Percentiles rank a stretch among this genome's conserved stretches.
Conservation (phyloP, 2,329 filamentous ascomycete genomes). For the Zymoseptoria crescenta region DNA sequence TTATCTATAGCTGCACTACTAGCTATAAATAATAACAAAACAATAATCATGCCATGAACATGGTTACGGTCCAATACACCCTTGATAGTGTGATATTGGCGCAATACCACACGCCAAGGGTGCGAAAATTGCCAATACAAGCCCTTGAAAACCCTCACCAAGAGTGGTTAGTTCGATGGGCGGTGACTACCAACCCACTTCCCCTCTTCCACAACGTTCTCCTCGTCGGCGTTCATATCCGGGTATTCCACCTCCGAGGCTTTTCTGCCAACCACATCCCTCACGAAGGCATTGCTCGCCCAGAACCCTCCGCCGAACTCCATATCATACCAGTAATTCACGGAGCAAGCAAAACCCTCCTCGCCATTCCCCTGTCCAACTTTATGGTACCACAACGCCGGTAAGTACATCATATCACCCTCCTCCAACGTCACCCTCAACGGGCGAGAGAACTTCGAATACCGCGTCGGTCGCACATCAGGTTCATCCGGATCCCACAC, state of each 20-base stretch:
- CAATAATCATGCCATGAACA: no score
- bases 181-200: no score
- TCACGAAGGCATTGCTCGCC: constrained; percentile 48
- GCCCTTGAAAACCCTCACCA: no score
- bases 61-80: no score
- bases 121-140: no score
- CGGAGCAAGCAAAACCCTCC: constrained; percentile 66
- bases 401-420: constrained; percentile 76
- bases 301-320: constrained; percentile 65
- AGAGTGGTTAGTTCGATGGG: no score
- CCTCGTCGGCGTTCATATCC: constrained; percentile 4
- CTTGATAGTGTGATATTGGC: no score
- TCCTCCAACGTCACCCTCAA: constrained; percentile 60
- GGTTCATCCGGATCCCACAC: constrained; percentile 66
- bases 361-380: constrained; percentile 62
- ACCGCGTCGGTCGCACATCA: constrained; percentile 43
- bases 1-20: no score
- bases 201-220: background rate
- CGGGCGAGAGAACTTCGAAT: constrained; percentile 53
- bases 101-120: no score
- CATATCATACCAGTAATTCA: constrained; percentile 86
- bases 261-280: constrained; percentile 19
- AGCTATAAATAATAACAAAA: no score
- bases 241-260: constrained; percentile 19
- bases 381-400: constrained; percentile 79